phyloP scores from a whole-genome alignment of 2,329 filamentous ascomycete species.

The Stachybotrys elegans region DNA sequence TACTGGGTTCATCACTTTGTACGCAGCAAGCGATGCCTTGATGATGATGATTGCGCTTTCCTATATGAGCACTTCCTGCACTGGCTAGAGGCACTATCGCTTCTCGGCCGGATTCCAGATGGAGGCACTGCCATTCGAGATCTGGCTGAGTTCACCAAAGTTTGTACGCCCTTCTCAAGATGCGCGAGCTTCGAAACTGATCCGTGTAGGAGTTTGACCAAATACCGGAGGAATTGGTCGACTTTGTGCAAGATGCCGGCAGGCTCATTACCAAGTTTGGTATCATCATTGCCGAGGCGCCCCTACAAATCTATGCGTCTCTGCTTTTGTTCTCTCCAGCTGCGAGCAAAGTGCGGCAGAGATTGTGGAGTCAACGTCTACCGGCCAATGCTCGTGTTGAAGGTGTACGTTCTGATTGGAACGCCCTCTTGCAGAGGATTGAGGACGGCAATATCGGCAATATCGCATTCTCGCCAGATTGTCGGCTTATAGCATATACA shows the following conservation, averaged over 20 bases:
- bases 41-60: conserved; percentile 5
- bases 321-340: no score
- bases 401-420: no score
- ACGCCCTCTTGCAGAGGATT: no score
- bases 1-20: conserved; percentile 27
- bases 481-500: no score
- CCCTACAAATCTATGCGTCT: conserved; percentile 30
- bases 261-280: conserved; percentile 18
- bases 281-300: conserved; percentile 18
- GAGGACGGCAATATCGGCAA: no score
- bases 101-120: conserved; percentile 9
- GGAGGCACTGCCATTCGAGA: conserved; percentile 6
- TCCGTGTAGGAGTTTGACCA: background rate
- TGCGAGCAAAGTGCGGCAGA: no score
- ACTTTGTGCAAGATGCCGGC: conserved; percentile 21
- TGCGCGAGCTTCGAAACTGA: background rate
- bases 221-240: conserved; percentile 8
- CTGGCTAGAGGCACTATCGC: conserved; percentile 12
- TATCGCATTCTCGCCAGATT: no score
- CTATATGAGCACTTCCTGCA: conserved; percentile 11
- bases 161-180: background rate
- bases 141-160: conserved; percentile 4
- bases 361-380: no score
- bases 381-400: no score
- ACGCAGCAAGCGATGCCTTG: background rate